phyloP scores from a whole-genome alignment of 257 asterid genomes.

The Anisodus tanguticus region DNA sequence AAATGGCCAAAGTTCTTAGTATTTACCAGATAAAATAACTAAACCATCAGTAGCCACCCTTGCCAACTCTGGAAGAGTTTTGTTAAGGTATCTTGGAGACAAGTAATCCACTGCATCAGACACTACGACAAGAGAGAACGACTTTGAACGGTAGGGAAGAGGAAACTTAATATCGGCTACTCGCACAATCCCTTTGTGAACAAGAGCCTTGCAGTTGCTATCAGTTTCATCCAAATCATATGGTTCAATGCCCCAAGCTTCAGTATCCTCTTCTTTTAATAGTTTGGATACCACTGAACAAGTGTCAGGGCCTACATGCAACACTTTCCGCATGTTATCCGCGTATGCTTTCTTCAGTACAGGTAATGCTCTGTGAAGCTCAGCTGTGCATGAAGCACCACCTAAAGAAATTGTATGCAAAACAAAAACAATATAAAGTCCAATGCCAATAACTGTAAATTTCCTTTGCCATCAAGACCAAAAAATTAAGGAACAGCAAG shows the following conservation, averaged over 20 bases:
- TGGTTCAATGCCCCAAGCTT: constrained; percentile 95
- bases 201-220: constrained; percentile 73
- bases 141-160: constrained; percentile 83
- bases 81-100: constrained; percentile 83
- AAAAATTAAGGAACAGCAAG: neutral
- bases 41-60: constrained; percentile 79
- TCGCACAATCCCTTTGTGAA: constrained; percentile 79
- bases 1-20: constrained; percentile 19
- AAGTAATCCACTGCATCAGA: constrained; percentile 89
- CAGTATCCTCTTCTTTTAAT: constrained; percentile 80
- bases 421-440: constrained; percentile 16
- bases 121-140: constrained; percentile 80
- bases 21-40: constrained; percentile 77
- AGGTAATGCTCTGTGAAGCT: constrained; percentile 67
- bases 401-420: constrained; percentile 47
- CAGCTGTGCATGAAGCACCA: constrained; percentile 70
- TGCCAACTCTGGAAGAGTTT: constrained; percentile 72
- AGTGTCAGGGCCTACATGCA: constrained; percentile 91
- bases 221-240: constrained; percentile 79
- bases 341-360: constrained; percentile 77
- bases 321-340: constrained; percentile 72
- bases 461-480: neutral
- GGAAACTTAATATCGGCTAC: constrained; percentile 89
- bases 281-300: constrained; percentile 75
- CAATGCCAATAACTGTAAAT: neutral